phyloP scores from a whole-genome alignment of 2,329 filamentous ascomycete species.

The Penicillium glabrum region DNA sequence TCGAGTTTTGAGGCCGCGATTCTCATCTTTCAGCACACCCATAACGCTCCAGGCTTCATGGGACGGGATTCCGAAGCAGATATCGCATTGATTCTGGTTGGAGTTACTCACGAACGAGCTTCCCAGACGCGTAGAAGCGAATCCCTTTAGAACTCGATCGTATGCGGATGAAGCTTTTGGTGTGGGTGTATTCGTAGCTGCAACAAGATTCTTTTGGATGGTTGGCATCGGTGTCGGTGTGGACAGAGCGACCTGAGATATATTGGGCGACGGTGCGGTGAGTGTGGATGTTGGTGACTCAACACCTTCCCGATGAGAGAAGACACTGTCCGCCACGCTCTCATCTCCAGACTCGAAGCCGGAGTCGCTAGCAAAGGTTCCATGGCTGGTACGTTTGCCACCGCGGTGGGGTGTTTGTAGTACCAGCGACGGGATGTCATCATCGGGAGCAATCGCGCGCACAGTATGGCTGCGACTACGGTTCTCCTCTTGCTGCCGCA shows the following conservation, averaged over 20 bases:
- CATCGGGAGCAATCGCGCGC: constrained; percentile 30
- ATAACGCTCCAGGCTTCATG: constrained; percentile 56
- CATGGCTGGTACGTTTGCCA: constrained; percentile 40
- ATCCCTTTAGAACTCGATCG: constrained; percentile 46
- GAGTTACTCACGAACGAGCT: constrained; percentile 30
- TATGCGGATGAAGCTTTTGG: constrained; percentile 36
- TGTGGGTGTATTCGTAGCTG: constrained; percentile 18
- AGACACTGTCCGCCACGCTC: constrained; percentile 50
- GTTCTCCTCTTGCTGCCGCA: constrained; percentile 40
- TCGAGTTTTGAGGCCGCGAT: constrained; percentile 51
- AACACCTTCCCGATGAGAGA: constrained; percentile 40
- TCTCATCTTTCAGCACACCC: constrained; percentile 56
- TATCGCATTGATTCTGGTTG: constrained; percentile 35
- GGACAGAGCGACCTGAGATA: constrained; percentile 33
- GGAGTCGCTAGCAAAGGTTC: constrained; percentile 52
- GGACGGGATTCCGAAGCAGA: constrained; percentile 41
- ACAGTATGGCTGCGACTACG: constrained; percentile 34
- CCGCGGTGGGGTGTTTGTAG: constrained; percentile 34
- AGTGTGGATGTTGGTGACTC: constrained; percentile 37
- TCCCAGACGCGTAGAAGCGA: constrained; percentile 34
- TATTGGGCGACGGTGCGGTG: constrained; percentile 37
- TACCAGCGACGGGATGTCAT: constrained; percentile 35
- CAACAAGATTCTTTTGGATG: constrained; percentile 31
- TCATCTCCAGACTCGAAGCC: constrained; percentile 61
- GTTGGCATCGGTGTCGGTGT: constrained; percentile 32